phyloP scores from a whole-genome alignment of 2,329 filamentous ascomycete genomes.

The Neofusicoccum parvum region DNA sequence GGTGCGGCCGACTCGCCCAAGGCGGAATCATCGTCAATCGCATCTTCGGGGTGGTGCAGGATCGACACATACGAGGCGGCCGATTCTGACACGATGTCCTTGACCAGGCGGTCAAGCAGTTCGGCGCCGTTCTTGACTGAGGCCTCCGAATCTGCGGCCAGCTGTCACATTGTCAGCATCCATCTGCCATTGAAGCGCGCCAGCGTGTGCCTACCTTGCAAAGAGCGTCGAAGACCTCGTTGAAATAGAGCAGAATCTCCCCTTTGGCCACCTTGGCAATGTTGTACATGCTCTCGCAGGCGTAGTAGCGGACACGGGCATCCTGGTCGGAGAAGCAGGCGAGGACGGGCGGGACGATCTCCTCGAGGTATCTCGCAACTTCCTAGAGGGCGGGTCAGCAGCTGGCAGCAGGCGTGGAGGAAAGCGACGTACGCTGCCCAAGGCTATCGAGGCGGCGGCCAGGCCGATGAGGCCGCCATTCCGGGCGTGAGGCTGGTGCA shows the following conservation, averaged over 20 bases:
- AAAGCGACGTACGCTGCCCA: conserved; percentile 71
- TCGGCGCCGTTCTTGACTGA: conserved; percentile 99
- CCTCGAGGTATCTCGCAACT: conserved; percentile 85
- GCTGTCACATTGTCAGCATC: conserved; percentile 53
- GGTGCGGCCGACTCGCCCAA: conserved; percentile 25
- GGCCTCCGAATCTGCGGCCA: conserved; percentile 92
- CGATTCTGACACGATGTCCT: conserved; percentile 94
- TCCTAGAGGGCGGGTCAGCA: conserved; percentile 60
- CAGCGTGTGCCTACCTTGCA: conserved; percentile 69
- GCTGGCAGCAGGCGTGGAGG: conserved; percentile 23
- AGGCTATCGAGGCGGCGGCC: conserved; percentile 91
- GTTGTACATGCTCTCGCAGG: conserved; percentile 99
- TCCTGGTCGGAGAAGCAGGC: conserved; percentile 98
- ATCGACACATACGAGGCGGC: conserved; percentile 93
- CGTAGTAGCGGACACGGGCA: conserved; percentile 95
- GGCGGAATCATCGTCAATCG: conserved; percentile 47
- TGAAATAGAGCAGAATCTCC: conserved; percentile 95
- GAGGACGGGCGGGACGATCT: conserved; percentile 93
- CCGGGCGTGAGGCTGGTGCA: conserved; percentile 92
- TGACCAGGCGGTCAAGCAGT: conserved; percentile 88
- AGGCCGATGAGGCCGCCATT: conserved; percentile 96
- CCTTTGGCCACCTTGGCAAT: conserved; percentile 99
- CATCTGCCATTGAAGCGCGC: background rate
- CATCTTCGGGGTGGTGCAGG: conserved; percentile 65
- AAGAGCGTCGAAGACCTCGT: conserved; percentile 95